phyloP scores from a whole-genome alignment of 345 rosid genomes.

The Nephelium lappaceum region DNA sequence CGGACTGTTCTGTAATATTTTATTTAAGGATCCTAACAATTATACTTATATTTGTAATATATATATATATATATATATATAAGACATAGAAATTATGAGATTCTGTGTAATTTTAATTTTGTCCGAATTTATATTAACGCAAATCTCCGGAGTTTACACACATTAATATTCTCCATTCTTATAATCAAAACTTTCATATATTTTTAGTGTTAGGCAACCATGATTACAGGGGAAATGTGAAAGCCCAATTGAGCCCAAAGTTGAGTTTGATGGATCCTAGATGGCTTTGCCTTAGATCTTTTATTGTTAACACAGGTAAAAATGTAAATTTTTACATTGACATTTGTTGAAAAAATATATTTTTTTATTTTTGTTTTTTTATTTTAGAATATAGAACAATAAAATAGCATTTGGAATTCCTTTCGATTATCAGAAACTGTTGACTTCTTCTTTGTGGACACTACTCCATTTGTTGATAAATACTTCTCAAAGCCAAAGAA shows the following conservation, averaged over 20 bases:
- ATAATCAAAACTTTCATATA: neutral
- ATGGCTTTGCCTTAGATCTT: constrained; percentile 78
- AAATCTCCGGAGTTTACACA: no score
- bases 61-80: no score
- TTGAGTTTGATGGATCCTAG: constrained; percentile 59
- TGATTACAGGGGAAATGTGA: constrained; percentile 74
- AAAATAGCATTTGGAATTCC: neutral
- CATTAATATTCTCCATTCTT: no score
- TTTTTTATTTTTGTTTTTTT: neutral
- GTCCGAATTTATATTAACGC: no score
- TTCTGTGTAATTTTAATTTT: no score
- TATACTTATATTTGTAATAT: no score
- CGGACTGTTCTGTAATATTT: no score
- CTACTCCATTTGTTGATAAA: constrained; percentile 68
- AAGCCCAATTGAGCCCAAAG: constrained; percentile 62
- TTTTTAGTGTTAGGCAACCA: constrained; percentile 70
- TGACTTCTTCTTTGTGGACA: constrained; percentile 72
- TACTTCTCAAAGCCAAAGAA: constrained; percentile 51
- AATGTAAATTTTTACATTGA: neutral
- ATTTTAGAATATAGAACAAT: neutral
- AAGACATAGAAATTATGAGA: no score
- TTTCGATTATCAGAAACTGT: constrained; percentile 42
- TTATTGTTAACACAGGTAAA: constrained; percentile 55
- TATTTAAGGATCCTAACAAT: no score
- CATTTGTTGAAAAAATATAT: neutral